Evolutionary conservation across 2,329 filamentous ascomycete genomes (phyloP).

Genomic region (Verticillium albo-atrum): DNA sequence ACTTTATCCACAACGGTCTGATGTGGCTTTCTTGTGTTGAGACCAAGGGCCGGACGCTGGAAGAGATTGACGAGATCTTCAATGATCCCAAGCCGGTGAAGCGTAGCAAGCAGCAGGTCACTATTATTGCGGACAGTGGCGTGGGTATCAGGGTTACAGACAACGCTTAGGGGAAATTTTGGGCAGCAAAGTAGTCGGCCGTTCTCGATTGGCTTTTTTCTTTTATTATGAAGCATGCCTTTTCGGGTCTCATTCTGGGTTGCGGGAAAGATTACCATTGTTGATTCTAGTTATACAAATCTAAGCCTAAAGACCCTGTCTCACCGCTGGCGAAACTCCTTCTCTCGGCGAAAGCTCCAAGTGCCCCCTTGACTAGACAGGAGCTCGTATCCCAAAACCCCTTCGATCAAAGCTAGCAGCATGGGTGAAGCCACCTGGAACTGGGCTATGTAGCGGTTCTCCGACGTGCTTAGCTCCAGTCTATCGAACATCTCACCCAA

Average conservation of each 20-base stretch:
- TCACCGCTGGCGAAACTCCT: constrained; percentile 1
- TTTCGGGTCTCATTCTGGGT: too few relatives aligned
- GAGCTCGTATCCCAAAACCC: constrained; percentile 38
- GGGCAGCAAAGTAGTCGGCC: too few relatives aligned
- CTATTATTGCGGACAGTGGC: constrained; percentile 5
- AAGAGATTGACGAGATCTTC: constrained; percentile 52
- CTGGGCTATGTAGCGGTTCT: constrained; percentile 23
- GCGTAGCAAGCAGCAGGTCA: constrained; percentile 11
- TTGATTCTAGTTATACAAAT: too few relatives aligned
- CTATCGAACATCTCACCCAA: constrained; percentile 38
- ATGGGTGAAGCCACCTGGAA: constrained; percentile 36
- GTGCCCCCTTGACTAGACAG: constrained; percentile 15
- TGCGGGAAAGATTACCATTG: too few relatives aligned
- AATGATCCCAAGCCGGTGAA: constrained; percentile 28
- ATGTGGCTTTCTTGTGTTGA: constrained; percentile 29
- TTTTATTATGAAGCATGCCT: too few relatives aligned
- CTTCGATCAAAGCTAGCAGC: constrained; percentile 40
- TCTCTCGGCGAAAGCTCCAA: constrained; percentile 12
- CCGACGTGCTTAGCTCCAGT: constrained; percentile 29
- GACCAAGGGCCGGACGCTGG: constrained; percentile 48
- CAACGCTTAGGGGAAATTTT: neutral
- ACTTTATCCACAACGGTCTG: constrained; percentile 19
- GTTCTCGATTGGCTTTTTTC: too few relatives aligned
- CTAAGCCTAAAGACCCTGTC: too few relatives aligned
- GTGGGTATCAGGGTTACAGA: constrained; percentile 10